phyloP scores from a whole-genome alignment of 345 rosid genomes.

The Syzygium oleosum region DNA sequence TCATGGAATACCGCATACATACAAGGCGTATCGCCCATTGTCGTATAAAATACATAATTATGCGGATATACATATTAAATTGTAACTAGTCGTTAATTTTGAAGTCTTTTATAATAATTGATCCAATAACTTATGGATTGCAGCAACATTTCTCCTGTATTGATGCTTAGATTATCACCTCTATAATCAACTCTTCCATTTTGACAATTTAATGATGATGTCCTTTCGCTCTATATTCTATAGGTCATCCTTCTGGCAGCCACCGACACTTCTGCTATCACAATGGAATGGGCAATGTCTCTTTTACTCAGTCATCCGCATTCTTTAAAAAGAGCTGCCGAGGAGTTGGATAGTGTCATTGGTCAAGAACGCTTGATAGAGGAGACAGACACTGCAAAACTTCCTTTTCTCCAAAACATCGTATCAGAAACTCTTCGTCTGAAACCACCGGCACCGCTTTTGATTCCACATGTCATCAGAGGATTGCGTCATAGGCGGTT shows the following conservation, averaged over 20 bases:
- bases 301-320: constrained; percentile 32
- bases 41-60: no score
- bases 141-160: neutral
- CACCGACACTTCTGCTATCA: constrained; percentile 35
- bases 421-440: constrained; percentile 25
- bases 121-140: no score
- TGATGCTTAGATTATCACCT: neutral
- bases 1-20: no score
- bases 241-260: constrained; percentile 25
- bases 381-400: constrained; percentile 22
- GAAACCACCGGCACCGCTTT: constrained; percentile 31
- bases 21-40: no score
- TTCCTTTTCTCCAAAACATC: constrained; percentile 28
- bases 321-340: constrained; percentile 14
- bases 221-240: neutral
- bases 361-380: constrained; percentile 24
- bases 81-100: no score
- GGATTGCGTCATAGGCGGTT: constrained; percentile 33
- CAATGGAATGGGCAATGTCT: constrained; percentile 49
- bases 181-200: neutral
- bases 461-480: constrained; percentile 34
- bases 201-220: neutral
- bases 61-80: no score
- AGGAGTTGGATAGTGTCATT: constrained; percentile 1
- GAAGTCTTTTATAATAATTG: neutral